A percentile compares a stretch with the other conserved stretches of the same genome.
Evolutionary conservation across 345 rosid species (phyloP).

Genomic region (Cardamine resedifolia): DNA sequence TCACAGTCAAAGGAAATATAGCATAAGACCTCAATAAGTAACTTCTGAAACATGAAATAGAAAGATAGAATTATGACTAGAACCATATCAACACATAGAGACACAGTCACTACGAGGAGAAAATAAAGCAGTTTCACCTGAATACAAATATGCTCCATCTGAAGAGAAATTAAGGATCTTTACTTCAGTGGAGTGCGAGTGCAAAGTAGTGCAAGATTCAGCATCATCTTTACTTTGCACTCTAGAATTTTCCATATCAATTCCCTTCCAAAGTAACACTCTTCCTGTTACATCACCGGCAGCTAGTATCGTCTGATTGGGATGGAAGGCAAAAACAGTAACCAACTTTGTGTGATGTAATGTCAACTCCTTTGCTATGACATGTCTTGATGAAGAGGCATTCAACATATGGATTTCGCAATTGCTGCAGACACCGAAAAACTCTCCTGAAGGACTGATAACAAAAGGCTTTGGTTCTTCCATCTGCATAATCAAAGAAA

Average conservation of each 20-base stretch:
- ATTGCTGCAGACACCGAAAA: slow-evolving; percentile 50
- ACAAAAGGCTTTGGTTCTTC: slow-evolving; percentile 53
- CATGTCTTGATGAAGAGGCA: slow-evolving; percentile 37
- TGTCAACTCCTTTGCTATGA: slow-evolving; percentile 51
- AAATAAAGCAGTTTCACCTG: slow-evolving; percentile 44
- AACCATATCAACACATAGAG: not conserved
- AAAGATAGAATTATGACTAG: no score
- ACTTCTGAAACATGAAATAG: not conserved
- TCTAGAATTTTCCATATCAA: slow-evolving; percentile 48
- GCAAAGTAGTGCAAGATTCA: slow-evolving; percentile 62
- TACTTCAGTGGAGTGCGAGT: slow-evolving; percentile 68
- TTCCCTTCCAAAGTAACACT: slow-evolving; percentile 75
- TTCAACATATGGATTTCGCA: slow-evolving; percentile 59
- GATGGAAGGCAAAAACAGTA: slow-evolving; percentile 68
- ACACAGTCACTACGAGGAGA: not conserved
- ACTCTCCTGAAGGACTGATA: slow-evolving; percentile 51
- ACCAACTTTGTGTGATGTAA: slow-evolving; percentile 69
- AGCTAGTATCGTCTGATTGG: slow-evolving; percentile 63
- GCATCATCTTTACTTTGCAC: slow-evolving; percentile 76
- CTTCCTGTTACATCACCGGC: slow-evolving; percentile 85
- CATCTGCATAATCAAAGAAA: slow-evolving; percentile 43
- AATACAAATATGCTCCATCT: slow-evolving; percentile 76
- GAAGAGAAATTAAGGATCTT: slow-evolving; percentile 64
- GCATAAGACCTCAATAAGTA: not conserved
- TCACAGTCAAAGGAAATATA: not conserved